Evolutionary conservation across 192 early-diverging fungal species (phyloP), one percentile per base, ranked within the genome.

Genomic region (Coemansia asiatica): DNA sequence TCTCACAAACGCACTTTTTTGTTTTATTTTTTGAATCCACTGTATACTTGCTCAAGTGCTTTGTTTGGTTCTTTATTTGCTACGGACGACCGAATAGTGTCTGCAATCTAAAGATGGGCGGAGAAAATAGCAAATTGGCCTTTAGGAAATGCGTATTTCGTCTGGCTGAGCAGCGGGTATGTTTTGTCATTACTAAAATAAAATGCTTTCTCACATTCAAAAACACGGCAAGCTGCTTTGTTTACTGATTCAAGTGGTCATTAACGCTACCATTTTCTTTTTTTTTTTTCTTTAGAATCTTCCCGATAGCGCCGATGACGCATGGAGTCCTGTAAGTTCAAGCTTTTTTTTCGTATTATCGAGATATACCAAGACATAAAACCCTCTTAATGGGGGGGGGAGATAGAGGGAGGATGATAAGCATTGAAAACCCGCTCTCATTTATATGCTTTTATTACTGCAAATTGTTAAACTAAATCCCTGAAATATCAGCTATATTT

Each of bases 81-180:
- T n/a, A 15, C 19, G 21, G 29, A 8, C n/a, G n/a, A 12, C n/a
- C 10, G 21, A 21, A n/a, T 44, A 2, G 58, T 7, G 27, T 44
- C 19, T 38, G 58, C 19, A 60, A 26, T 60, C 27, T 4, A 25
- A 60, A 35, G 73, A 96, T 95, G 93, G 94, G 94, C 18, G 91
- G 89, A 28, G 87, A 92, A 18, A 93, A 96, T 71, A 89, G 87
- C 67, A 96, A 96, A 74, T 74, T 95, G 47, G 88, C 89, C 23
- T 96, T 96, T 71, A 85, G 93, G 55, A 92, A 94, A 79, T 86
- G 87, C 59, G 94, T 95, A 28, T 94, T 94, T 64, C 84, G 87
- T 50, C 81, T 96, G 27, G 90, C 88, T 57, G 90, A 95, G 74
- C 87, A 91, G 71, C 80, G 86, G 66, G 90, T 91, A 91, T 46